These are phyloP conservation scores for Blastobotrys persicus DNA, from an alignment of 1,139 yeast species.

Conservation along the genomic window DNA sequence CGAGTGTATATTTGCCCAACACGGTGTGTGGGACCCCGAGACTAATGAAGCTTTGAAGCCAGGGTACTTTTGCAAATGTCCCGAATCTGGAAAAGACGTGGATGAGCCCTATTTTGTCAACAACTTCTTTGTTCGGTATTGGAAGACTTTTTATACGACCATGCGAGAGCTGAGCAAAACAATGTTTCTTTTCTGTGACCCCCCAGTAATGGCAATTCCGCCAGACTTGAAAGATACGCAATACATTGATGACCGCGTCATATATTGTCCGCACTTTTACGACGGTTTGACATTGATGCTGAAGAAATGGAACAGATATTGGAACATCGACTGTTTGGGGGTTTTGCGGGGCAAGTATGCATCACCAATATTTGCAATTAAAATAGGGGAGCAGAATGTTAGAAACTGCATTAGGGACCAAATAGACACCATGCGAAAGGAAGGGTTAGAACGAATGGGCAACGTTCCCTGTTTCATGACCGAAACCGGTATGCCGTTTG, in stretches of 20 bases:
- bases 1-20: conserved; percentile 68
- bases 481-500: conserved; percentile 92
- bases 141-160: conserved; percentile 47
- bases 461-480: conserved; percentile 70
- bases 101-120: conserved; percentile 63
- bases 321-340: conserved; percentile 82
- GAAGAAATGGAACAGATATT: conserved; percentile 59
- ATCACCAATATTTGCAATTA: conserved; percentile 72
- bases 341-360: conserved; percentile 68
- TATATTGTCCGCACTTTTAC: conserved; percentile 80
- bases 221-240: conserved; percentile 57
- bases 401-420: conserved; percentile 66
- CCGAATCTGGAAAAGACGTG: conserved; percentile 40
- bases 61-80: conserved; percentile 42
- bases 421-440: conserved; percentile 58
- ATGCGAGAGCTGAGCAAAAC: conserved; percentile 50
- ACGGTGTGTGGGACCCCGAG: conserved; percentile 67
- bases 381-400: conserved; percentile 72
- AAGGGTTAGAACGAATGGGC: conserved; percentile 60
- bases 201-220: conserved; percentile 80
- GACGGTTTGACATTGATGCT: conserved; percentile 89
- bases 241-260: conserved; percentile 60
- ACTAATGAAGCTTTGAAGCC: conserved; percentile 42
- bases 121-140: conserved; percentile 58
- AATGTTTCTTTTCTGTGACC: conserved; percentile 66